A percentile compares a stretch with the other conserved stretches of the same genome.
Conservation (phyloP, 306 rosid genomes). For the Dicorynia guianensis region DNA sequence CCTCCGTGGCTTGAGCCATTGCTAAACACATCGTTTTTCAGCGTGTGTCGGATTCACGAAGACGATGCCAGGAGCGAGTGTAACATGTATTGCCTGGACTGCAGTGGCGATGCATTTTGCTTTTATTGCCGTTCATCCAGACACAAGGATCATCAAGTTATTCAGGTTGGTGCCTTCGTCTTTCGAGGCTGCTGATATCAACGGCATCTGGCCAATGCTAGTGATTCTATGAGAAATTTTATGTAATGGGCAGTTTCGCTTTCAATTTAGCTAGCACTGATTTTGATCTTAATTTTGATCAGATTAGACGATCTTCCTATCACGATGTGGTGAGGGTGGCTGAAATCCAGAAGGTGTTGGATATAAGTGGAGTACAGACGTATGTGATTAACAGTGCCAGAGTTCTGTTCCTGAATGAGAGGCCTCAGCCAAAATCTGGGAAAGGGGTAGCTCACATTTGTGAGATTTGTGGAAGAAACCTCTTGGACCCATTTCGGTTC, state of each 20-base stretch:
- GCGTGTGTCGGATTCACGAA: conserved; percentile 66
- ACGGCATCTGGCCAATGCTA: background rate
- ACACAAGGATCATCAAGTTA: conserved; percentile 92
- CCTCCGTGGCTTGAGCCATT: too few species aligned
- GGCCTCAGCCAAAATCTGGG: conserved; percentile 91
- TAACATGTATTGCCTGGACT: conserved; percentile 93
- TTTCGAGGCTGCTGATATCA: too few species aligned
- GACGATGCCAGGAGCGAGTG: conserved; percentile 83
- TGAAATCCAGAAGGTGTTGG: conserved; percentile 77
- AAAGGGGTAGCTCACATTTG: conserved; percentile 84
- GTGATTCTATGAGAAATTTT: background rate
- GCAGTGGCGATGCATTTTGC: conserved; percentile 81
- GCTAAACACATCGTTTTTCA: too few species aligned
- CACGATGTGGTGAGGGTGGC: conserved; percentile 91
- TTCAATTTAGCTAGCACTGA: too few species aligned
- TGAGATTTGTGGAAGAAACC: conserved; percentile 88
- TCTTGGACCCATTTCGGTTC: conserved; percentile 86
- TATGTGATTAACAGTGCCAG: conserved; percentile 94
- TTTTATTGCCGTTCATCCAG: conserved; percentile 86
- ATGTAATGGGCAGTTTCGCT: too few species aligned
- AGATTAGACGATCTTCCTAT: conserved; percentile 93
- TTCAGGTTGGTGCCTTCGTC: conserved; percentile 58
- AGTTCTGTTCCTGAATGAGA: conserved; percentile 88
- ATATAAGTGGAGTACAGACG: conserved; percentile 88
- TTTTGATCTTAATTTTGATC: background rate